These are phyloP conservation scores for Salvia miltiorrhiza DNA, from an alignment of 257 asterid species.

Conservation along the genomic window DNA sequence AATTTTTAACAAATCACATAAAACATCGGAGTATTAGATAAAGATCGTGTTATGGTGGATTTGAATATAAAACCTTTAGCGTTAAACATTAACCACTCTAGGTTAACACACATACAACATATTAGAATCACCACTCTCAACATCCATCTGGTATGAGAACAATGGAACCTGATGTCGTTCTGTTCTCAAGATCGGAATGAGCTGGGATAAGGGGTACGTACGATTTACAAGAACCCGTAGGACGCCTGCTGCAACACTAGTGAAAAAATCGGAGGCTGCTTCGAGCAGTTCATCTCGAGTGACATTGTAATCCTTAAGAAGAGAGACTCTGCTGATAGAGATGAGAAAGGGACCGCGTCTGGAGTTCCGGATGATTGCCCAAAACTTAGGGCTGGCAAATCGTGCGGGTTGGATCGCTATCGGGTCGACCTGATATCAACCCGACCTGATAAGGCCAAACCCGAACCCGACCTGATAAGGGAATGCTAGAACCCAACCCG, in stretches of 20 bases:
- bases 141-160: conserved; percentile 66
- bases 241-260: conserved; percentile 56
- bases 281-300: conserved; percentile 65
- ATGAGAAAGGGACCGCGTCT: conserved; percentile 65
- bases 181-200: conserved; percentile 72
- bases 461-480: too few relatives aligned
- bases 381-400: too few relatives aligned
- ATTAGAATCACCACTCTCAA: not conserved
- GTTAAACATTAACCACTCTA: too few relatives aligned
- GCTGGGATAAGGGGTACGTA: conserved; percentile 71
- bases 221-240: conserved; percentile 68
- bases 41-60: too few relatives aligned
- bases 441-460: too few relatives aligned
- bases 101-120: too few relatives aligned
- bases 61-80: too few relatives aligned
- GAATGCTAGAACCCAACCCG: too few relatives aligned
- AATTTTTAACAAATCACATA: too few relatives aligned
- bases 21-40: too few relatives aligned
- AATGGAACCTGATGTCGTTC: conserved; percentile 78
- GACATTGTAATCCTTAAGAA: conserved; percentile 65
- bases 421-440: too few relatives aligned
- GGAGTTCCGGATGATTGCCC: conserved; percentile 90
- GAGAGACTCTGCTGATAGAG: conserved; percentile 65
- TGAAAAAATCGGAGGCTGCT: conserved; percentile 75
- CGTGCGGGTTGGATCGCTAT: too few relatives aligned